These are phyloP conservation scores for Sanguinoderma infundibulare DNA, from an alignment of 1,284 basidiomycete genomes.

Conservation along the genomic window DNA sequence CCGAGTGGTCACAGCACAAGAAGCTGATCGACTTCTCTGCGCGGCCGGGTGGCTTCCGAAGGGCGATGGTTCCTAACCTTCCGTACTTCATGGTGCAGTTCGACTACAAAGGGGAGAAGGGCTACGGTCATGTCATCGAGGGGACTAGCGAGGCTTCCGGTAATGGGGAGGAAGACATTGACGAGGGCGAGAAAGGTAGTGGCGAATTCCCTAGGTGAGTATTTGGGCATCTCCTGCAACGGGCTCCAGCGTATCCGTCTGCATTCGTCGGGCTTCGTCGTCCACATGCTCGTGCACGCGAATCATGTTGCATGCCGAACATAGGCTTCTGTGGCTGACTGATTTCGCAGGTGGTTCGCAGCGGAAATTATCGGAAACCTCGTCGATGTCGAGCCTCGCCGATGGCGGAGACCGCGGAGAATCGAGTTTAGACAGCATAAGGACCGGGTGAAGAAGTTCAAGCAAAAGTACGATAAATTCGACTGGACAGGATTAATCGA, in stretches of 20 bases:
- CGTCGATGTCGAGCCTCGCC: conserved; percentile 85
- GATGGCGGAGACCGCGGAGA: conserved; percentile 82
- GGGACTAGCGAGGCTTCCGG: conserved; percentile 73
- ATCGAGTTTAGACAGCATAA: conserved; percentile 76
- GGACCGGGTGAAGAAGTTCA: conserved; percentile 71
- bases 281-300: neutral
- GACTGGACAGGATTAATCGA: conserved; percentile 81
- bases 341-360: conserved; percentile 82
- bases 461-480: conserved; percentile 69
- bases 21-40: conserved; percentile 94
- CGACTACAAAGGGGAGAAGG: conserved; percentile 96
- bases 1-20: conserved; percentile 97
- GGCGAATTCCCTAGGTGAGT: conserved; percentile 87
- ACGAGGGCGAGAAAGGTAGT: conserved; percentile 87
- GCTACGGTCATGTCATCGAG: conserved; percentile 97
- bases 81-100: conserved; percentile 99
- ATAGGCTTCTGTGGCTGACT: neutral
- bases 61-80: conserved; percentile 93
- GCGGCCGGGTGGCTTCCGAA: conserved; percentile 87
- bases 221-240: no score
- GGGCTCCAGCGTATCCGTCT: no score
- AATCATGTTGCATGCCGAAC: neutral
- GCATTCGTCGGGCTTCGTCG: neutral
- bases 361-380: conserved; percentile 94
- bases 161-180: conserved; percentile 68